Percentiles rank a stretch among this genome's conserved stretches.
Conservation (phyloP, 2,329 filamentous ascomycete species). For the Fusarium sp. region DNA sequence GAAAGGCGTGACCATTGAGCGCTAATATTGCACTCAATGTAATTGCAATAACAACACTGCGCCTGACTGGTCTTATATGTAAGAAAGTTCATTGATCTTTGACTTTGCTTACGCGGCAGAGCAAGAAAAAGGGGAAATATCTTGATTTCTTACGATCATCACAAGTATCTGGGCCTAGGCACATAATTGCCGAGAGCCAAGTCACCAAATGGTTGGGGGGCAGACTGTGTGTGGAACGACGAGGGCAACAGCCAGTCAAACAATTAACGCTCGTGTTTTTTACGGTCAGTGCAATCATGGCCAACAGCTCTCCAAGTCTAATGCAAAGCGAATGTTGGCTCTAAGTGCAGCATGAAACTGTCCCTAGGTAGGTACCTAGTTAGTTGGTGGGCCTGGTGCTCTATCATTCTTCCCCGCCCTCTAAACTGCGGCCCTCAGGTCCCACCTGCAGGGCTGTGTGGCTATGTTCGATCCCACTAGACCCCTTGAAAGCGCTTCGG, state of each 20-base stretch:
- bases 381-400: constrained; percentile 7
- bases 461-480: constrained; percentile 29
- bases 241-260: not conserved
- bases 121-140: not conserved
- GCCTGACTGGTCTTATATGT: not conserved
- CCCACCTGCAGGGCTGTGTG: constrained; percentile 43
- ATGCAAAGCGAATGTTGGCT: constrained; percentile 14
- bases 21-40: not conserved
- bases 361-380: too few species aligned
- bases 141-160: not conserved
- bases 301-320: not conserved
- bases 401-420: constrained; percentile 21
- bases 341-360: constrained; percentile 37
- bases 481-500: constrained; percentile 32
- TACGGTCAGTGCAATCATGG: constrained; percentile 5
- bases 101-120: not conserved
- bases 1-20: not conserved
- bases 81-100: not conserved
- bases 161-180: constrained; percentile 8
- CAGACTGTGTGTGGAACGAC: not conserved
- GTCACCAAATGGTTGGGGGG: not conserved
- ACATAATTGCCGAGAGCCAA: constrained; percentile 26
- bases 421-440: constrained; percentile 23
- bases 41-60: not conserved
- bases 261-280: not conserved